These are phyloP conservation scores for Candida neerlandica DNA, from an alignment of 1,139 yeast species.

Conservation along the genomic window DNA sequence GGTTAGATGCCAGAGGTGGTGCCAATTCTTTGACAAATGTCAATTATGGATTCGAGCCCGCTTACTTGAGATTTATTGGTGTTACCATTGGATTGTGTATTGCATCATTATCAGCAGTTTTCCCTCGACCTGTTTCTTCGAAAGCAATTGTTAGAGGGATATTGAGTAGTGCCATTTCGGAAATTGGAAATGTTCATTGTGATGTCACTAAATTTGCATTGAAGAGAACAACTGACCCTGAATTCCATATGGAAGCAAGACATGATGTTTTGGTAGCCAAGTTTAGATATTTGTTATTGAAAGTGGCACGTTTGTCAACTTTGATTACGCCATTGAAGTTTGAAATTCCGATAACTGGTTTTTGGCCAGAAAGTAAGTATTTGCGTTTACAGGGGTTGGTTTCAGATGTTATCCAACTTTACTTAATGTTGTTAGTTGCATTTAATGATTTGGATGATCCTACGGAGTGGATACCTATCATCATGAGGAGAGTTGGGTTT, in stretches of 20 bases:
- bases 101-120: constrained; percentile 33
- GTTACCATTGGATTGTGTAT: constrained; percentile 34
- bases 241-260: constrained; percentile 22
- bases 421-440: constrained; percentile 26
- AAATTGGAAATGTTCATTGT: constrained; percentile 35
- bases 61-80: constrained; percentile 30
- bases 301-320: constrained; percentile 25
- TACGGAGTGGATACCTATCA: constrained; percentile 29
- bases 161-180: constrained; percentile 26
- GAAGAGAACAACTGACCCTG: constrained; percentile 24
- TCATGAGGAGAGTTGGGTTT: constrained; percentile 36
- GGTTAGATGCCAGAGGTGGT: constrained; percentile 27
- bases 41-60: constrained; percentile 34
- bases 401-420: constrained; percentile 33
- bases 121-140: constrained; percentile 37
- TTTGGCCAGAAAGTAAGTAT: constrained; percentile 39
- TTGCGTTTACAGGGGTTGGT: constrained; percentile 25
- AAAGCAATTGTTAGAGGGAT: constrained; percentile 30
- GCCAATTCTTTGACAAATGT: constrained; percentile 23
- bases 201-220: constrained; percentile 32
- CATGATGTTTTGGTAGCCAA: constrained; percentile 29
- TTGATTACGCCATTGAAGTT: constrained; percentile 29
- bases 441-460: constrained; percentile 33
- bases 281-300: constrained; percentile 26
- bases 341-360: constrained; percentile 35